Conservation (phyloP, 257 asterid genomes). For the Osmanthus fragrans region DNA sequence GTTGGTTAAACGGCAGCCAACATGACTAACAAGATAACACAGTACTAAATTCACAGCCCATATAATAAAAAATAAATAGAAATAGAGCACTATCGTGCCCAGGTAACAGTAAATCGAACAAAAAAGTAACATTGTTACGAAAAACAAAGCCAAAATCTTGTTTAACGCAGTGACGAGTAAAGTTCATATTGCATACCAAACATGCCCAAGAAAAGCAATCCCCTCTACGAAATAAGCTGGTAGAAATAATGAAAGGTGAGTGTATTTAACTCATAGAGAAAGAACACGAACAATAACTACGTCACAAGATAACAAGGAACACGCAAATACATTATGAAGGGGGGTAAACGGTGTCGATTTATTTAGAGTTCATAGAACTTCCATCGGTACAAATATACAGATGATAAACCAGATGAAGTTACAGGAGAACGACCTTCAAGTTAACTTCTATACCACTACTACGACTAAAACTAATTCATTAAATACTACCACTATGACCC, state of each 20-base stretch:
- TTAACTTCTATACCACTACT: slow-evolving; percentile 27
- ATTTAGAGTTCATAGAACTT: slow-evolving; percentile 25
- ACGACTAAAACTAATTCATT: slow-evolving; percentile 17
- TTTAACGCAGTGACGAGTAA: too few species aligned
- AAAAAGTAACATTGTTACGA: neutral
- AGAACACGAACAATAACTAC: neutral
- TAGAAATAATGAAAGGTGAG: too few species aligned
- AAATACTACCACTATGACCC: slow-evolving; percentile 4
- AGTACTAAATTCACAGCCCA: neutral
- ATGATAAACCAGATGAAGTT: slow-evolving; percentile 3
- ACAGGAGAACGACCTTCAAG: slow-evolving; percentile 7
- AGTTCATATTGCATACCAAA: neutral
- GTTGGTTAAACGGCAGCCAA: neutral
- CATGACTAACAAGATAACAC: neutral
- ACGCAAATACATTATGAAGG: neutral
- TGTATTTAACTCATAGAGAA: neutral
- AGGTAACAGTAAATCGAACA: neutral
- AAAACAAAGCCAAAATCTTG: neutral
- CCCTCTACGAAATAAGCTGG: neutral
- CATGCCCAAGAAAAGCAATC: neutral
- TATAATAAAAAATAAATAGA: neutral
- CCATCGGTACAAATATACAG: slow-evolving; percentile 35
- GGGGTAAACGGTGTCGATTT: slow-evolving; percentile 24
- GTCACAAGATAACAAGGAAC: slow-evolving; percentile 2
- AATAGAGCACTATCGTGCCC: neutral